Evolutionary conservation across 495 filamentous ascomycete species (phyloP).

Genomic region (Penicillium ochrochloron): DNA sequence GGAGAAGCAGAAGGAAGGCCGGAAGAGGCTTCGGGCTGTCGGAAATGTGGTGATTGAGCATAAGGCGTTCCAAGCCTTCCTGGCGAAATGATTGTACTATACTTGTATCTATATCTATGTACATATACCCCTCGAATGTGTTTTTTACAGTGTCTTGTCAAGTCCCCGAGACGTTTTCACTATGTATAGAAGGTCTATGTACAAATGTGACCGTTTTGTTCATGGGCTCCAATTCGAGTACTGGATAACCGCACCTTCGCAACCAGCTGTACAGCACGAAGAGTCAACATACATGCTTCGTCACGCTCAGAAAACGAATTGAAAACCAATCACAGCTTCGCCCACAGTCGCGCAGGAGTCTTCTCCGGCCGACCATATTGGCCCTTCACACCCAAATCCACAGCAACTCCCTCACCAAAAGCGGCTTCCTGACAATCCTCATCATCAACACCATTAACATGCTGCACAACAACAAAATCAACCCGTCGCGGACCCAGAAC

Average conservation of each 20-base stretch:
- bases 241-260: background rate
- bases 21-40: constrained; percentile 76
- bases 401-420: constrained; percentile 48
- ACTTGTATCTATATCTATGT: constrained; percentile 10
- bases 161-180: background rate
- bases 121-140: constrained; percentile 10
- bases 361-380: constrained; percentile 40
- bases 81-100: constrained; percentile 59
- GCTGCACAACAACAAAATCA: constrained; percentile 88
- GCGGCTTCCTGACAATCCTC: constrained; percentile 92
- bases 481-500: constrained; percentile 71
- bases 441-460: constrained; percentile 76
- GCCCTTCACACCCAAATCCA: constrained; percentile 37
- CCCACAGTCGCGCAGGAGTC: constrained; percentile 35
- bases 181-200: background rate
- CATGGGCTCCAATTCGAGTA: background rate
- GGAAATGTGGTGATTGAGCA: constrained; percentile 91
- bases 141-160: background rate
- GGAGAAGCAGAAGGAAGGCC: constrained; percentile 96
- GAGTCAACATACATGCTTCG: background rate
- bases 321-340: constrained; percentile 25
- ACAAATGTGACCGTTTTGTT: background rate
- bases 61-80: constrained; percentile 88
- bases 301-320: background rate
- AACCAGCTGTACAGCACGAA: background rate